Percentiles rank a stretch among this genome's conserved stretches.
phyloP scores from a whole-genome alignment of 306 rosid species.

The Trichosanthes truncata region DNA sequence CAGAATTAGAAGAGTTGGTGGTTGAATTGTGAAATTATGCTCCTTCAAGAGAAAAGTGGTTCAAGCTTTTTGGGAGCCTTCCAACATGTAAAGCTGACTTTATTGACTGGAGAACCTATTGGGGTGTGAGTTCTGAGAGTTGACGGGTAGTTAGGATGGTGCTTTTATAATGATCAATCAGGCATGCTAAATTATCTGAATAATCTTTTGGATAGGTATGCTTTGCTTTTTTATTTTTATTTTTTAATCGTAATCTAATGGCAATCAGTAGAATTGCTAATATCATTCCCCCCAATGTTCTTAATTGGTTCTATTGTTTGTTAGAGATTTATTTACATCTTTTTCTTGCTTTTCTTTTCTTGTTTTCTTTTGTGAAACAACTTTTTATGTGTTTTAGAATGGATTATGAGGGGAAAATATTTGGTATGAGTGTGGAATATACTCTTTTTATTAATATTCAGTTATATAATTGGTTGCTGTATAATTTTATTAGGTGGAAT shows the following conservation, averaged over 20 bases:
- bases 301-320: background rate
- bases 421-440: background rate
- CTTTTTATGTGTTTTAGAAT: background rate
- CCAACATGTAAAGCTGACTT: slow-evolving; percentile 73
- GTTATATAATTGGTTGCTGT: background rate
- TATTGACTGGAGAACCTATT: slow-evolving; percentile 50
- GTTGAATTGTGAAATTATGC: slow-evolving; percentile 25
- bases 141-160: slow-evolving; percentile 58
- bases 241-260: slow-evolving; percentile 32
- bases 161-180: slow-evolving; percentile 32
- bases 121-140: slow-evolving; percentile 26
- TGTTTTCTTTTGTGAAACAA: background rate
- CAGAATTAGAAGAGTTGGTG: slow-evolving; percentile 32
- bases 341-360: background rate
- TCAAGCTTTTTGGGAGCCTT: slow-evolving; percentile 31
- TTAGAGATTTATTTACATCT: background rate
- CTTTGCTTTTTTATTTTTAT: slow-evolving; percentile 13
- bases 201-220: slow-evolving; percentile 43
- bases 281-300: background rate
- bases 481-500: background rate
- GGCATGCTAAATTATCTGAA: slow-evolving; percentile 55
- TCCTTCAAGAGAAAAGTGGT: slow-evolving; percentile 19
- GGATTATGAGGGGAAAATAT: background rate
- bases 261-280: slow-evolving; percentile 29
- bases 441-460: background rate